Evolutionary conservation across 768 basidiomycete genomes (phyloP), one percentile per base, ranked within the genome.

Genomic region (Tephrocybe sp.): DNA sequence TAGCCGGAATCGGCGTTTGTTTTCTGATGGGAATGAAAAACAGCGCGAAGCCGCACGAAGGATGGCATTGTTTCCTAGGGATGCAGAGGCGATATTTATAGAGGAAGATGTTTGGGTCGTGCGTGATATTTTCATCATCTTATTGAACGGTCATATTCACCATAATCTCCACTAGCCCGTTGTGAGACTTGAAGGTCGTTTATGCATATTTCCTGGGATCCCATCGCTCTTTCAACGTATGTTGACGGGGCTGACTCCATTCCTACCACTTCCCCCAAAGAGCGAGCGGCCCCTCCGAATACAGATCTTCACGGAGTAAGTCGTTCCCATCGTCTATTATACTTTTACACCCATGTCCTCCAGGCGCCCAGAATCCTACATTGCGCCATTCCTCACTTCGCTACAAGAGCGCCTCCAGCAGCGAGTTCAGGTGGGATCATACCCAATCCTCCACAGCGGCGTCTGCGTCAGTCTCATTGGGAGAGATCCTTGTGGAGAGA

Each of bases 151-250:
- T 40, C 47, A 14, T 34, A 26, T 14, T 43, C 30, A 51, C 55
- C 49, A 1, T 40, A 11, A 30, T 59, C 11, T 26, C 26, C 4
- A 30, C 17, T 44, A 91, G 89, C 94, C 94, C 20, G 90, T 97
- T 11, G 84, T 96, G 0, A 78, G 92, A 14, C 73, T 97, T 2
- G 82, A 82, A 59, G 87, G 89, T 19, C 95, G 90, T 70, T 75
- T 97, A 13, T 96, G 92, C 68, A 74, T 98, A 22, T 86, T 98
- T 69, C 95, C 95, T 0, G 95, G 95, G 26, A 91, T 97, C 39
- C 95, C 95, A 0, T 68, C 74, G 3, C 75, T 96, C 26, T 96
- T 95, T 70, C 83, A 87, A 60, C 82, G 80, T 65, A 86, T 98
- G 76, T 70, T 97, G 32, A 78, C 84, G 48, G 82, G 78, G 16